These are phyloP conservation scores for Ammopiptanthus mongolicus DNA, from an alignment of 306 rosid species.

Conservation along the genomic window DNA sequence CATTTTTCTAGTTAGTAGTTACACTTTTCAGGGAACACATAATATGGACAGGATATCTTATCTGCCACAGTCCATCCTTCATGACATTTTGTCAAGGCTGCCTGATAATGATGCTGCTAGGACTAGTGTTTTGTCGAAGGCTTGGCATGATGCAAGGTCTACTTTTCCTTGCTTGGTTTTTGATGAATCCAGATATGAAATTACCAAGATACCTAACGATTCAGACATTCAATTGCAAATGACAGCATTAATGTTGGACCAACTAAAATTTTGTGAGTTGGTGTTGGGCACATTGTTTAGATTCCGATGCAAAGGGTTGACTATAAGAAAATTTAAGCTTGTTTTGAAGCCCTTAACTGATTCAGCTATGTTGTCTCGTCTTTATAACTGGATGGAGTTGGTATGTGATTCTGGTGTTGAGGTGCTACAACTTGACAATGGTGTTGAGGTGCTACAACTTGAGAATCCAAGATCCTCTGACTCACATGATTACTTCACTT, in stretches of 20 bases:
- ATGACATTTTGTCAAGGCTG: slow-evolving; percentile 15
- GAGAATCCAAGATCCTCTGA: background rate
- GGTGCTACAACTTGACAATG: background rate
- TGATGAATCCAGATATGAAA: background rate
- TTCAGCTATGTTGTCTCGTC: too few relatives aligned
- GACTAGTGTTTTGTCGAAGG: background rate
- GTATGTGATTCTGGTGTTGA: background rate
- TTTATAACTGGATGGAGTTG: background rate
- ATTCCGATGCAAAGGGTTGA: background rate
- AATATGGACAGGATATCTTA: background rate
- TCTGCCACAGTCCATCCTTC: slow-evolving; percentile 8
- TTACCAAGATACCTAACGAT: background rate
- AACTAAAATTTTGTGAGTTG: background rate
- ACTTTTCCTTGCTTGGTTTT: background rate
- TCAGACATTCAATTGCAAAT: background rate
- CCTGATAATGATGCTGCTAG: slow-evolving; percentile 4
- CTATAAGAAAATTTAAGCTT: background rate
- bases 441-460: background rate
- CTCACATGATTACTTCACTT: background rate
- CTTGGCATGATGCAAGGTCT: background rate
- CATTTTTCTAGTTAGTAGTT: background rate
- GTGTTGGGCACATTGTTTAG: background rate
- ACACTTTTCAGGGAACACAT: background rate
- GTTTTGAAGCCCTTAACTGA: background rate
- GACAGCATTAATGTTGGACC: background rate